A percentile compares a stretch with the other conserved stretches of the same genome.
These are phyloP conservation scores for Scedosporium aurantiacum DNA, from an alignment of 2,329 filamentous ascomycete species.

Conservation along the genomic window DNA sequence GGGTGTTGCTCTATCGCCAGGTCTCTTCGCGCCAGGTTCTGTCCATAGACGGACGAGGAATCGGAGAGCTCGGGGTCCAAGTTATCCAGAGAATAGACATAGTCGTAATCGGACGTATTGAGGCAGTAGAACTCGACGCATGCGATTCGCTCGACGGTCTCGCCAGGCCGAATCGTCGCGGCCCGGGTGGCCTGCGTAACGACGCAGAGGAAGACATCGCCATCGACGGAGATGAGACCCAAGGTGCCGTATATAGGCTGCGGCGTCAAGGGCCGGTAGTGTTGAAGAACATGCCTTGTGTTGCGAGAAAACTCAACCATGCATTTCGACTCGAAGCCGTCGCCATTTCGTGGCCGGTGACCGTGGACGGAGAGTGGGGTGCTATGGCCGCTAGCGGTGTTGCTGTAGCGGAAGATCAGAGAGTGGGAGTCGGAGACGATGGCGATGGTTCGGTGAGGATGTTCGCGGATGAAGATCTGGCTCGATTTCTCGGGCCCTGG, in stretches of 20 bases:
- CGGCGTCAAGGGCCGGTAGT: conserved; percentile 66
- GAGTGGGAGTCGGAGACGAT: conserved; percentile 70
- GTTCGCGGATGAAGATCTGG: conserved; percentile 74
- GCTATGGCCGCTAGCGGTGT: conserved; percentile 53
- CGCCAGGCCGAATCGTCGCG: conserved; percentile 72
- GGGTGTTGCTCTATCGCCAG: conserved; percentile 64
- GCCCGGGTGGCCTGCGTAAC: conserved; percentile 71
- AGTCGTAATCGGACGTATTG: conserved; percentile 76
- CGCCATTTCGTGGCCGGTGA: conserved; percentile 26
- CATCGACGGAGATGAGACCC: conserved; percentile 71
- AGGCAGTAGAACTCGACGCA: conserved; percentile 89
- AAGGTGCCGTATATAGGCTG: conserved; percentile 75
- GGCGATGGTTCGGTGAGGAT: conserved; percentile 78
- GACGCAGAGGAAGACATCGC: conserved; percentile 83
- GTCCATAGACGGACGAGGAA: conserved; percentile 34
- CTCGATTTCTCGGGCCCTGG: conserved; percentile 51
- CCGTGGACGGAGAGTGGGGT: conserved; percentile 42
- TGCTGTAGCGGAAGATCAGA: conserved; percentile 73
- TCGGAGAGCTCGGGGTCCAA: conserved; percentile 39
- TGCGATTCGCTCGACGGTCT: conserved; percentile 79
- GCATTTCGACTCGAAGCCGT: conserved; percentile 49
- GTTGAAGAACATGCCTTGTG: conserved; percentile 54
- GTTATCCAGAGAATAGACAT: conserved; percentile 49
- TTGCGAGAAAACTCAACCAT: conserved; percentile 76
- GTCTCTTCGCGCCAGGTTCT: conserved; percentile 53